Percentiles rank a stretch among this genome's conserved stretches.
phyloP scores from a whole-genome alignment of 2,329 filamentous ascomycete genomes.

The Penicillium rolfsii region DNA sequence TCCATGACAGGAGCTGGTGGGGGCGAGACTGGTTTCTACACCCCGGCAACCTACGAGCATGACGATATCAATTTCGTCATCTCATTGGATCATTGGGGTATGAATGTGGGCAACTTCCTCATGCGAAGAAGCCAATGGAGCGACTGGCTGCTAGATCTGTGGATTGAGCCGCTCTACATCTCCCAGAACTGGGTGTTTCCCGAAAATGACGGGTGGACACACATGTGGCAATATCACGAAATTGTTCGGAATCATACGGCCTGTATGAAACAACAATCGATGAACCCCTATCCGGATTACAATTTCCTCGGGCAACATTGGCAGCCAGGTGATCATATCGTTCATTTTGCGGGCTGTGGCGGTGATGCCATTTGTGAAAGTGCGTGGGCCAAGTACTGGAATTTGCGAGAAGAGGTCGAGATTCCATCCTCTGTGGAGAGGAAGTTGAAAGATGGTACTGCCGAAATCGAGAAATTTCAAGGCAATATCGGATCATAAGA shows the following conservation, averaged over 20 bases:
- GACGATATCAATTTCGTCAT: conserved; percentile 19
- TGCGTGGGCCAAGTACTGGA: conserved; percentile 15
- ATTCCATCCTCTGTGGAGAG: conserved; percentile 7
- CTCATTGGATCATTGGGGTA: conserved; percentile 13
- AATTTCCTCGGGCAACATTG: conserved; percentile 14
- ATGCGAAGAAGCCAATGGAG: conserved; percentile 18
- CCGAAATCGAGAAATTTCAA: conserved; percentile 13
- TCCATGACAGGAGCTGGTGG: conserved; percentile 9
- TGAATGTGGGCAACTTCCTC: conserved; percentile 16
- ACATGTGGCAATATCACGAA: conserved; percentile 19
- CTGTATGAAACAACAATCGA: conserved; percentile 11
- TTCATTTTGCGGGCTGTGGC: conserved; percentile 19
- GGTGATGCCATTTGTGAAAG: conserved; percentile 1
- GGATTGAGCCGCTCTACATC: conserved; percentile 19
- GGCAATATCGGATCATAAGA: neutral
- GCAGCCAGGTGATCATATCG: conserved; percentile 12
- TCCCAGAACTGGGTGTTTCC: conserved; percentile 18
- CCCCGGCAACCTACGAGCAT: conserved; percentile 8
- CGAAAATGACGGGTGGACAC: conserved; percentile 15
- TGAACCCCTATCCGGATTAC: conserved; percentile 17
- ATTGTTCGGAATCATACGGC: conserved; percentile 13
- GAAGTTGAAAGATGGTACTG: conserved; percentile 10
- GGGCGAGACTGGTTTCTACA: conserved; percentile 10
- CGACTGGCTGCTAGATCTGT: conserved; percentile 16
- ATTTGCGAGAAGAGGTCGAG: conserved; percentile 11